These are phyloP conservation scores for Mallotus repandus DNA, from an alignment of 441 rosid genomes.

Conservation along the genomic window DNA sequence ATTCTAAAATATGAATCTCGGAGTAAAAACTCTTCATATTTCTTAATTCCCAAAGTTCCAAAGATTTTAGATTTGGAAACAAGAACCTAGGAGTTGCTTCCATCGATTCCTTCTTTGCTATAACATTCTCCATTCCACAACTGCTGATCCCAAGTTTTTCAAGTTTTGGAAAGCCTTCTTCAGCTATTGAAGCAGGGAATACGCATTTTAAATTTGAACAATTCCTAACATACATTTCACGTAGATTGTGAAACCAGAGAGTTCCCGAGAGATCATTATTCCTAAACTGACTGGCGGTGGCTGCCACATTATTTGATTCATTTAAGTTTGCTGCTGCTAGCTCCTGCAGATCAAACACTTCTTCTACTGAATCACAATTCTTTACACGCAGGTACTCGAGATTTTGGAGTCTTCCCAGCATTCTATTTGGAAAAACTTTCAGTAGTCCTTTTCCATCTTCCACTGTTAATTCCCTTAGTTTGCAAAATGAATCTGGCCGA, in stretches of 20 bases:
- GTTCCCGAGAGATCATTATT: constrained; percentile 10
- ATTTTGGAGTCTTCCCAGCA: neutral
- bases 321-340: neutral
- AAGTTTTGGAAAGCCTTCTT: constrained; percentile 1
- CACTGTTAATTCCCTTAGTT: too few relatives aligned
- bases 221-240: neutral
- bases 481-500: too few relatives aligned
- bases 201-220: constrained; percentile 22
- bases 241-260: constrained; percentile 22
- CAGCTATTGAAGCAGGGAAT: constrained; percentile 24
- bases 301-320: too few relatives aligned
- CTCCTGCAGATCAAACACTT: constrained; percentile 16
- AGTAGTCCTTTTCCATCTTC: too few relatives aligned
- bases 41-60: neutral
- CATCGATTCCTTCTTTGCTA: neutral
- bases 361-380: constrained; percentile 20
- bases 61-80: constrained; percentile 18
- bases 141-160: too few relatives aligned
- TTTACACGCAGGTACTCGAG: constrained; percentile 1
- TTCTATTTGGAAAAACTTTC: constrained; percentile 4
- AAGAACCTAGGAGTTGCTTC: constrained; percentile 9
- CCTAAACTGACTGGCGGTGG: neutral
- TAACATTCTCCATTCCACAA: constrained; percentile 27
- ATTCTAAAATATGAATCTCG: constrained; percentile 14
- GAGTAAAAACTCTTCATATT: constrained; percentile 12